Percentiles rank a stretch among this genome's conserved stretches.
Evolutionary conservation across 2,329 filamentous ascomycete species (phyloP).

Genomic region (Colletotrichum shisoi): DNA sequence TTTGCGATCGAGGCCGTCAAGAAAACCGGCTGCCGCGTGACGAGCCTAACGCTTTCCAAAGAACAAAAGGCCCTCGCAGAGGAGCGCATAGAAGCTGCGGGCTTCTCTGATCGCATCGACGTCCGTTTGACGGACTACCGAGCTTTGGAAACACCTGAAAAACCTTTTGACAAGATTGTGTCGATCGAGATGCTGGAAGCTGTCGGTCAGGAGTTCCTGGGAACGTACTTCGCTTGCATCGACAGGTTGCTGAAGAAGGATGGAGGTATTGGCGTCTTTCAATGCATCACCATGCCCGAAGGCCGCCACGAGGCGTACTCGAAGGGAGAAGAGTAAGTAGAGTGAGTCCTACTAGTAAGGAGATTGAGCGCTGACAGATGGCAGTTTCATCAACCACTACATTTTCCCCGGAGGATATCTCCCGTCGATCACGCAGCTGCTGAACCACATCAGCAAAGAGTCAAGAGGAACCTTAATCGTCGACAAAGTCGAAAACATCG

Average conservation of each 20-base stretch:
- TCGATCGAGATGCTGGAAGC: slow-evolving; percentile 82
- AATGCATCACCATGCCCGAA: slow-evolving; percentile 81
- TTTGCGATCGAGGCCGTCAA: slow-evolving; percentile 75
- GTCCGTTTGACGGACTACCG: slow-evolving; percentile 75
- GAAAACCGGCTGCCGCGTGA: slow-evolving; percentile 72
- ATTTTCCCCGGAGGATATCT: slow-evolving; percentile 82
- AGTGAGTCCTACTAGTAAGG: background rate
- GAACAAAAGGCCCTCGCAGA: slow-evolving; percentile 76
- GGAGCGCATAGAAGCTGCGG: slow-evolving; percentile 67
- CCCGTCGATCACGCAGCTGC: slow-evolving; percentile 63
- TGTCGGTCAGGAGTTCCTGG: slow-evolving; percentile 72
- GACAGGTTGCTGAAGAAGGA: slow-evolving; percentile 70
- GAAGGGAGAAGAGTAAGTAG: slow-evolving; percentile 66
- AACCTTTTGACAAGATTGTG: slow-evolving; percentile 72
- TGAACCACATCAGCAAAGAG: slow-evolving; percentile 67
- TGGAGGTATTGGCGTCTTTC: slow-evolving; percentile 73
- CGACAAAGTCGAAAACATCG: slow-evolving; percentile 74
- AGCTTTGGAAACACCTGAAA: slow-evolving; percentile 61
- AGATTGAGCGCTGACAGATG: slow-evolving; percentile 16
- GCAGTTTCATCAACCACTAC: slow-evolving; percentile 75
- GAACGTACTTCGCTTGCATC: slow-evolving; percentile 72
- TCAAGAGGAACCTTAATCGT: slow-evolving; percentile 70
- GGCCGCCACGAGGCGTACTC: slow-evolving; percentile 71
- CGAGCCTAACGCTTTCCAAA: slow-evolving; percentile 71
- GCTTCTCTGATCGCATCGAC: slow-evolving; percentile 67